Base-by-base conservation (phyloP, 345 rosid species). In the Gossypium thurberi region DNA sequence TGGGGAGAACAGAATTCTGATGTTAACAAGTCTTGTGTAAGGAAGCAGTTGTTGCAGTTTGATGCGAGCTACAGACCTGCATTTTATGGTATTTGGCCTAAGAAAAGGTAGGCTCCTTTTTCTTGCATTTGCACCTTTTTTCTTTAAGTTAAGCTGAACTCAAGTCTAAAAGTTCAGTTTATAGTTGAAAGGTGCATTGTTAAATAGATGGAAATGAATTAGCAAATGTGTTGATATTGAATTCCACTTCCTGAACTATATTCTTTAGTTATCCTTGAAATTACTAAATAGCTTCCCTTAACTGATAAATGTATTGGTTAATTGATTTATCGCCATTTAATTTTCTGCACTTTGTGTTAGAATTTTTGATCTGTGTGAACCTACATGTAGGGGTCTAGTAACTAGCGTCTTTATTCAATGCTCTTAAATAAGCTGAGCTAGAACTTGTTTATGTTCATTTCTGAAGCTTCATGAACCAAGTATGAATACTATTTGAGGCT, bases 11-110 rank as follows among this genome's bases (percentile, higher is more conserved):
- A 84, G 70, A 74, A 69, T 69, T 56, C 76, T 43, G 75, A 62
- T 73, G 72, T 15, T 78, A 84, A 75, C 77, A 88, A 76, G 77
- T 81, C 74, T 73, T 75, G 71, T 25, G 76, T 74, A 69, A 81
- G 85, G 66, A 90, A 81, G 79, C 85, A 95, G 81, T 79, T 95
- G 74, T 75, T 95, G 83, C 97, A 95, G 74, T 92, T 90, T 85
- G 96, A 85, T 81, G 87, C 92, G 84, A 87, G 88, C 83, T 74
- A 81, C 66, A 87, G 98, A 69, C 98, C 98, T 78, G 97, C 93
- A 73, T 95, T 95, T 84, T 95, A 85, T 76, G 99, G 99, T 61
- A 79, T 86, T 65, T 95, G 98, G 99, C 94, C 93, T 10, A 82
- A 81, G 84, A 84, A 82, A 84, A 92, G 99, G 97, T 95, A 78